Base-by-base conservation (phyloP, 2,329 filamentous ascomycete species). In the Zasmidium angulare region DNA sequence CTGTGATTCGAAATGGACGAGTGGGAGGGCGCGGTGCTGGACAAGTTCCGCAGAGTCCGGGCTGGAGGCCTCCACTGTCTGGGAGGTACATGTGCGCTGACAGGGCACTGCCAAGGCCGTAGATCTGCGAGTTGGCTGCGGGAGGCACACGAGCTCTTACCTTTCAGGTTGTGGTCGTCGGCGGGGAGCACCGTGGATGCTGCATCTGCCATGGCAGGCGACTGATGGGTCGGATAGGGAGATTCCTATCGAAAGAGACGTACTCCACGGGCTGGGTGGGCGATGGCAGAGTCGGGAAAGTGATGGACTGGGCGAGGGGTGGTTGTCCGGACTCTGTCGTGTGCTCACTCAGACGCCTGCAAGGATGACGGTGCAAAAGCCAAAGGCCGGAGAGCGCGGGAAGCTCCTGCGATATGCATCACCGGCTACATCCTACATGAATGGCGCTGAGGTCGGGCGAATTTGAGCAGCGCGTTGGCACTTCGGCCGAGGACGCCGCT, bases 101-200 rank as follows among this genome's bases (percentile, higher is more conserved):
- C 54, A 36, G 48, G 54, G 26, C 47, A 24, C 7, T 56, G 55
- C 55, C 55, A 58, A 58, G 55, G 24, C n/a, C 22, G 24, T 40
- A 22, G 50, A 53, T 48, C 23, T 53, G 55, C 24, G 56, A 57
- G 26, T 19, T 24, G 31, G 47, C 47, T 53, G 56, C 56, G 50
- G 23, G 50, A 48, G 14, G 43, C 56, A 54, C 56, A 29, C 43
- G 56, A 50, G 29, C 12, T 53, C 56, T 58, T 58, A 58, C 56
- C 26, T 49, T 46, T n/a, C n/a, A n/a, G n/a, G n/a, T n/a, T 43
- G 23, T 56, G 21, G 48, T 52, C 55, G 20, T 21, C 11, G 53
- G 3, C 7, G 2, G 49, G 49, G 12, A 2, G 49, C 17, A 9
- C 22, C 2, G 23, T 29, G 49, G 22, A 11, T 19, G 49, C n/a